A percentile compares a stretch with the other conserved stretches of the same genome.
phyloP scores from a whole-genome alignment of 2,329 filamentous ascomycete genomes.

The Pseudopyrenochaeta lycopersici region DNA sequence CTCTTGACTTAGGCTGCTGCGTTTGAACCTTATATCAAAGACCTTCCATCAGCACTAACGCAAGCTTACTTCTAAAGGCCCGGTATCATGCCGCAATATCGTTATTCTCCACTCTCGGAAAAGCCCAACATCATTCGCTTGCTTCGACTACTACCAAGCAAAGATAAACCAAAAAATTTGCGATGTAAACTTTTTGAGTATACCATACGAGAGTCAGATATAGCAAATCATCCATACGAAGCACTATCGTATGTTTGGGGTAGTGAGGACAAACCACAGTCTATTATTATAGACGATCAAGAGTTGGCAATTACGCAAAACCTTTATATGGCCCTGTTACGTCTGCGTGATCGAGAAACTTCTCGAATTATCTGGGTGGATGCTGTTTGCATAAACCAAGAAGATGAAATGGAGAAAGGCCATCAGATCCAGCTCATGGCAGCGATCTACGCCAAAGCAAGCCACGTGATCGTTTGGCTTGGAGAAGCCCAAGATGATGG shows the following conservation, averaged over 20 bases:
- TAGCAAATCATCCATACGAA: conserved; percentile 6
- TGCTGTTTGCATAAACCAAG: conserved; percentile 21
- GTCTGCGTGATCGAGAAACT: conserved; percentile 5
- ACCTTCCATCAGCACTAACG: too few species aligned
- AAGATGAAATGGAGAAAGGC: conserved; percentile 16
- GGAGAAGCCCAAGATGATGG: conserved; percentile 14
- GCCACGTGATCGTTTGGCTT: conserved; percentile 21
- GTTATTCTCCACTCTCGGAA: not conserved
- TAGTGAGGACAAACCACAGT: not conserved
- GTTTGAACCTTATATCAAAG: too few species aligned
- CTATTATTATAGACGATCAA: conserved; percentile 8
- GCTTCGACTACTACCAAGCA: not conserved
- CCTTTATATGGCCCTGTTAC: conserved; percentile 6
- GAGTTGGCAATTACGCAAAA: not conserved
- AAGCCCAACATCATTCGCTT: not conserved
- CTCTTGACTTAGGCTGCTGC: too few species aligned
- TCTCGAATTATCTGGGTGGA: conserved; percentile 15
- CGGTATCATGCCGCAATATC: not conserved
- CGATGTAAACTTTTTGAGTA: not conserved
- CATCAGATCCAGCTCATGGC: conserved; percentile 24
- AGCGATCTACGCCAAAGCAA: conserved; percentile 18
- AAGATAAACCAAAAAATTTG: not conserved
- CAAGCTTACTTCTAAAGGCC: too few species aligned
- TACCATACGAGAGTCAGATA: not conserved
- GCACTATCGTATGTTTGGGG: conserved; percentile 20